Evolutionary conservation across 2,329 filamentous ascomycete genomes (phyloP), one percentile per base, ranked within the genome.

Genomic region (Penicillium concentricum): DNA sequence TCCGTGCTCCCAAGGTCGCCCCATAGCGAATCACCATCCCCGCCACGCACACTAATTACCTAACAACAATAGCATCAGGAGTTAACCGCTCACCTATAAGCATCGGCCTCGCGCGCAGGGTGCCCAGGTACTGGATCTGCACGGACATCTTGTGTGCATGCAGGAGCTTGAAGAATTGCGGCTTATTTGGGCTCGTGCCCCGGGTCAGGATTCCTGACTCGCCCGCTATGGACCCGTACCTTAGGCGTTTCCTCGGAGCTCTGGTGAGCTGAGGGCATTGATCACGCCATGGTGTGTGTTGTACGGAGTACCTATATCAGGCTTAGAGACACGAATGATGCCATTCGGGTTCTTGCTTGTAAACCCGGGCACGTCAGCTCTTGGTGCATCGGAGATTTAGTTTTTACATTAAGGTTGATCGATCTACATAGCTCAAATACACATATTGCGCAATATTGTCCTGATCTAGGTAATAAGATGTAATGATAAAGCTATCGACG

Each of bases 41-140:
- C 22, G 51, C 54, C 51, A 56, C 37, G 38, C 51, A 54, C 65
- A 63, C 61, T 58, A 61, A 71, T 72, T 72, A 72, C 70, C 65
- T 72, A 72, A 72, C 62, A 69, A 63, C 50, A 48, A 54, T 35
- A 28, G 42, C 53, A 41, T 42, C 49, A 39, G 47, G 16, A 49
- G 24, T 41, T 57, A 56, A 38, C 53, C 34, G 47, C 59, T 42
- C 58, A 43, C 55, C 43, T 56, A 54, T 57, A 37, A 46, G 51
- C 44, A 35, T 39, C 28, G 22, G 22, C 26, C 32, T 43, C 35
- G 34, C 46, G 48, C 58, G 51, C 51, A 47, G 58, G 48, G 38
- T 44, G 50, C 45, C 45, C 53, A 61, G 58, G 58, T 56, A 56
- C 60, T 51, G 45, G 44, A 44, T 43, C 46, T 60, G n/a, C 37